Evolutionary conservation across 805 yeast species (phyloP), one percentile per base, ranked within the genome.

Genomic region (Metschnikowia lachancei): DNA sequence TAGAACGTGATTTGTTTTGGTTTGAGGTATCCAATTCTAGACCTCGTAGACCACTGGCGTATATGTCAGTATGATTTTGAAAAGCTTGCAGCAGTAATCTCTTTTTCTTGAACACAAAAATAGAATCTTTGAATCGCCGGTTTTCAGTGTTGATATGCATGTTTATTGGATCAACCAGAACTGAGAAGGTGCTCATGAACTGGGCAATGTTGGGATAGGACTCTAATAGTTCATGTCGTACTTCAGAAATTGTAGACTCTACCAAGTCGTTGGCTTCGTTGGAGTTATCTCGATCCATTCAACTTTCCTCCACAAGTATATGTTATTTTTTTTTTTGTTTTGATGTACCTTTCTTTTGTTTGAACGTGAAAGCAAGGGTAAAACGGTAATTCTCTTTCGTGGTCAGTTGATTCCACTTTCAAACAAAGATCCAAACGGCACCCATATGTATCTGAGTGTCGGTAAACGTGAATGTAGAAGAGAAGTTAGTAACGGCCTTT

Each of bases 101-200:
- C 43, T 65, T 65, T 56, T 60, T 61, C 42, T 64, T 61, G 48
- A 65, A 65, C 13, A 64, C 67, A 10, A 62, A 58, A 2, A 63
- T 54, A 11, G 56, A 53, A 36, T 51, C 50, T 33, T 54, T 43
- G 35, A 50, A 39, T n/a, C 47, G 47, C 16, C 47, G 34, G 6
- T 19, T 12, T 17, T 24, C 24, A 13, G 32, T 17, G 14, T 33
- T 20, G 31, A n/a, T 16, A 26, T 41, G 37, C 46, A 32, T 6
- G 17, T 29, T n/a, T 2, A 29, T 31, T 11, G 34, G 36, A 17
- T 49, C 41, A 9, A 57, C 51, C 41, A 33, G 39, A 11, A 49
- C 45, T 7, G 59, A 62, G 46, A 64, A 64, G 36, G 55, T 56
- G 18, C 55, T 47, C 39, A 64, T 50, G 40, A 56, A 59, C 30